Percentiles rank a stretch among this genome's conserved stretches.
Evolutionary conservation across 768 basidiomycete species (phyloP).

Genomic region (Trametes cinnabarina): DNA sequence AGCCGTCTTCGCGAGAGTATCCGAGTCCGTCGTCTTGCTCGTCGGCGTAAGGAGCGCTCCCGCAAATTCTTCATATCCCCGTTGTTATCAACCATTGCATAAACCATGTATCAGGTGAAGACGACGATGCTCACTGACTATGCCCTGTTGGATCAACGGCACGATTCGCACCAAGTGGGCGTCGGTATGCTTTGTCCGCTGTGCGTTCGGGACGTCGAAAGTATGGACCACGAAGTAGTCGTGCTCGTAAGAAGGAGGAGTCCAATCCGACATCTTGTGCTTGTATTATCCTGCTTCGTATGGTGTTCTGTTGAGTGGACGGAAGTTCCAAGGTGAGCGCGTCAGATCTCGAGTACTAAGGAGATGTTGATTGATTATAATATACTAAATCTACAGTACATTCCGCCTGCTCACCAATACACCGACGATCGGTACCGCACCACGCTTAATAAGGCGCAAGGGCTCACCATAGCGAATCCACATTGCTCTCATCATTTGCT

Average conservation of each 20-base stretch:
- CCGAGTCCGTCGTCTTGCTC: background rate
- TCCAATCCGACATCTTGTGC: background rate
- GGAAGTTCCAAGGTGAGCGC: too few species aligned
- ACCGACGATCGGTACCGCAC: too few species aligned
- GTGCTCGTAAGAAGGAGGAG: background rate
- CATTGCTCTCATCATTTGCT: too few species aligned
- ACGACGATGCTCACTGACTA: conserved; percentile 2
- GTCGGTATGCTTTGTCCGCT: background rate
- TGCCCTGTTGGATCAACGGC: background rate
- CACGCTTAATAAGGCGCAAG: too few species aligned
- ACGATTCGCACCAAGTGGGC: conserved; percentile 4
- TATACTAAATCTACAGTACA: too few species aligned
- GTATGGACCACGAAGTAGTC: conserved; percentile 8
- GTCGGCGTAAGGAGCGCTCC: background rate
- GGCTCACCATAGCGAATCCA: too few species aligned
- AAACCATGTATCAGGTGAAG: background rate
- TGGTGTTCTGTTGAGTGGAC: too few species aligned
- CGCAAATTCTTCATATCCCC: background rate
- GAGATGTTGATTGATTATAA: too few species aligned
- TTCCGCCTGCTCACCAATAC: too few species aligned
- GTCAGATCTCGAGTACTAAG: too few species aligned
- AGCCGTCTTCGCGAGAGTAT: background rate
- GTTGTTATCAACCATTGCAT: background rate
- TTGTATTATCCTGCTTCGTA: background rate
- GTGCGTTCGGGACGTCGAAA: conserved; percentile 6